phyloP scores from a whole-genome alignment of 805 yeast species.

The Blastobotrys parvus region DNA sequence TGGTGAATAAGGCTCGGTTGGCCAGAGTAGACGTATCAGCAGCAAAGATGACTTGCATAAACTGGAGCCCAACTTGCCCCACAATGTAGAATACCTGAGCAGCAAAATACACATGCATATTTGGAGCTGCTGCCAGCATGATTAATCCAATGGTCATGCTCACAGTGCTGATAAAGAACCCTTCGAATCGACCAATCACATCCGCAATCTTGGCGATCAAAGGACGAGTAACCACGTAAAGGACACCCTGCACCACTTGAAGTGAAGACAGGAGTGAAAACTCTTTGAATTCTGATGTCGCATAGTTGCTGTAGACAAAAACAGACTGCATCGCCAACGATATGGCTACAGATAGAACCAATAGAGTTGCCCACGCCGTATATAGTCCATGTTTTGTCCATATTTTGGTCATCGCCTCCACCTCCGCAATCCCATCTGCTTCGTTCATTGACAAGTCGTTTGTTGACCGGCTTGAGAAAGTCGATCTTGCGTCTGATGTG shows the following conservation, averaged over 20 bases:
- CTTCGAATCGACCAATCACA: slow-evolving; percentile 34
- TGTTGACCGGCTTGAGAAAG: not conserved
- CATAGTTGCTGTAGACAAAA: slow-evolving; percentile 27
- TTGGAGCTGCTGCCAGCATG: slow-evolving; percentile 31
- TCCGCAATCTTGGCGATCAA: slow-evolving; percentile 36
- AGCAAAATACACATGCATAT: slow-evolving; percentile 31
- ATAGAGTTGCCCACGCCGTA: slow-evolving; percentile 10
- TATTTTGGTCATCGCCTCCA: slow-evolving; percentile 6
- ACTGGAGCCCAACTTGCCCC: slow-evolving; percentile 32
- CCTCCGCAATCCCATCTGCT: slow-evolving; percentile 6
- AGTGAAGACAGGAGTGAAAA: slow-evolving; percentile 36
- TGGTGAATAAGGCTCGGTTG: slow-evolving; percentile 32
- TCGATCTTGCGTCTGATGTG: not conserved
- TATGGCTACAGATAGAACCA: slow-evolving; percentile 9
- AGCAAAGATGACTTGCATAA: slow-evolving; percentile 30
- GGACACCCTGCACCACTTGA: slow-evolving; percentile 33
- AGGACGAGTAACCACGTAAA: slow-evolving; percentile 33
- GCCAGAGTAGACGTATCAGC: slow-evolving; percentile 34
- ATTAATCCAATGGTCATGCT: slow-evolving; percentile 27
- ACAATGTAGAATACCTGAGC: slow-evolving; percentile 32
- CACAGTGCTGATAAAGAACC: slow-evolving; percentile 28
- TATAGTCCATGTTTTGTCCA: slow-evolving; percentile 8
- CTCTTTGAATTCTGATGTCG: slow-evolving; percentile 33
- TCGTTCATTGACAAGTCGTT: not conserved
- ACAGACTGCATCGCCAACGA: slow-evolving; percentile 8